Conservation (phyloP, 2,329 filamentous ascomycete genomes). For the Chaetomiaceae sp. region DNA sequence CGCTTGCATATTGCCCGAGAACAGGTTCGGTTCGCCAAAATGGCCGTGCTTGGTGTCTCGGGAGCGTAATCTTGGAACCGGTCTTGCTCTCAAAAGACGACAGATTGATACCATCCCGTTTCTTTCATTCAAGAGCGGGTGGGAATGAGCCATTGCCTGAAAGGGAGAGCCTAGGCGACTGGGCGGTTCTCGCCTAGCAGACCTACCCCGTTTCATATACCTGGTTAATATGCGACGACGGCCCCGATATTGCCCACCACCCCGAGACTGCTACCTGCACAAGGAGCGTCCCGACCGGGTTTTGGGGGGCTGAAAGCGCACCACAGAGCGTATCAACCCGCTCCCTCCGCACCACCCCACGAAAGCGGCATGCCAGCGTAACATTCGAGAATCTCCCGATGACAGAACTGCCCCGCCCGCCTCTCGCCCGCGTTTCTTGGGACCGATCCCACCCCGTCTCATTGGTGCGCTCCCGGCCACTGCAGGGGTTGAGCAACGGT, state of each 20-base stretch:
- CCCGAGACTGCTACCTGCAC: conserved; percentile 9
- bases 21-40: conserved; percentile 1
- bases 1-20: no score
- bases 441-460: neutral
- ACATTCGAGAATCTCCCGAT: conserved; percentile 22
- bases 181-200: neutral
- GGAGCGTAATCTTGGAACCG: neutral
- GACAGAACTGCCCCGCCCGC: conserved; percentile 1
- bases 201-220: conserved; percentile 17
- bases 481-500: conserved; percentile 5
- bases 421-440: neutral
- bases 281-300: conserved; percentile 20
- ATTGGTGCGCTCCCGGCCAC: neutral
- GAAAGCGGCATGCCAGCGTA: conserved; percentile 7
- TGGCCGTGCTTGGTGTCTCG: neutral
- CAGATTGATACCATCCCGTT: neutral
- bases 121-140: conserved; percentile 8
- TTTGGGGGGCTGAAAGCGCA: conserved; percentile 21
- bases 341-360: conserved; percentile 16
- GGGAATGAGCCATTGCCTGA: conserved; percentile 5
- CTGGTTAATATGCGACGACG: conserved; percentile 22
- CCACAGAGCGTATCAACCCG: conserved; percentile 19
- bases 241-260: conserved; percentile 19
- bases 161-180: conserved; percentile 1
- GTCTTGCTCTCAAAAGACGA: neutral